phyloP scores from a whole-genome alignment of 352 stramenopile species.

The Globisporangium nodosum region DNA sequence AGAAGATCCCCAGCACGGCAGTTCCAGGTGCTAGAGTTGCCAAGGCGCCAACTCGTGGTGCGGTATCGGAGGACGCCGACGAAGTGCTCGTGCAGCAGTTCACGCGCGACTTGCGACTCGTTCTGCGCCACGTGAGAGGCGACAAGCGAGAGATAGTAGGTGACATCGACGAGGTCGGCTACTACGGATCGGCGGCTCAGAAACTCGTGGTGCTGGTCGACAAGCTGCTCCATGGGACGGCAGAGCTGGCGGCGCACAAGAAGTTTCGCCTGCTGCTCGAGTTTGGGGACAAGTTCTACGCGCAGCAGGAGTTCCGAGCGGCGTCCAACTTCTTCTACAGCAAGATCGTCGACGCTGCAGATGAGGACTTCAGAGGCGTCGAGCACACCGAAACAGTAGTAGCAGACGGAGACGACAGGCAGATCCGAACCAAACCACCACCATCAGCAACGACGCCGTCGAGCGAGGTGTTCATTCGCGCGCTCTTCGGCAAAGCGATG shows the following conservation, averaged over 20 bases:
- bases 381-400: neutral
- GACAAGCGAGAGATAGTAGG: conserved; percentile 3
- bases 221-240: conserved; percentile 22
- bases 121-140: conserved; percentile 34
- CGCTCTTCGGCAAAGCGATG: conserved; percentile 39
- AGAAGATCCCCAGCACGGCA: conserved; percentile 10
- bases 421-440: neutral
- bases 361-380: neutral
- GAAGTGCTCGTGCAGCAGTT: conserved; percentile 46
- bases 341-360: conserved; percentile 16
- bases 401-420: neutral
- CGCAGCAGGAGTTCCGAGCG: conserved; percentile 35
- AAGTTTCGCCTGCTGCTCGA: conserved; percentile 37
- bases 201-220: conserved; percentile 32
- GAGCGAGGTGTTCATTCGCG: conserved; percentile 30
- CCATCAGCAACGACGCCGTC: conserved; percentile 1
- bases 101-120: conserved; percentile 34
- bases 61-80: conserved; percentile 6
- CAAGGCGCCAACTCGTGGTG: neutral
- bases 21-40: neutral
- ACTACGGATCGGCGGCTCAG: conserved; percentile 34
- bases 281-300: conserved; percentile 48
- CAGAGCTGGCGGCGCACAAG: conserved; percentile 26
- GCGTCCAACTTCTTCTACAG: conserved; percentile 49
- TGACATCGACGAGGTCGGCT: conserved; percentile 26